phyloP scores from a whole-genome alignment of 768 basidiomycete species.

The Pisolithus microcarpus region DNA sequence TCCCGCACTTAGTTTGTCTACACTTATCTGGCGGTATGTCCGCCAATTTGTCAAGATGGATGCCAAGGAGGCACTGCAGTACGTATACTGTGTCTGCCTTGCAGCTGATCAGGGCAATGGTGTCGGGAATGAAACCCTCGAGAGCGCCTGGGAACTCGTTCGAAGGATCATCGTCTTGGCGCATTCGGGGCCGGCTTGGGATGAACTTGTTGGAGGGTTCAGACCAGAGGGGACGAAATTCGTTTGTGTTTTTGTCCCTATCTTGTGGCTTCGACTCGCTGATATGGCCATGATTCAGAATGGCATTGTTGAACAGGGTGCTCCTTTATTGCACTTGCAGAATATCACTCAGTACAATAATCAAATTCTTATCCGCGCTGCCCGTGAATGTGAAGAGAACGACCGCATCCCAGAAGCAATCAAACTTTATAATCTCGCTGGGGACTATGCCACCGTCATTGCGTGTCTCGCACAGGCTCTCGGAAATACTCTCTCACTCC shows the following conservation, averaged over 20 bases:
- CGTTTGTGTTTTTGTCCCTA: constrained; percentile 39
- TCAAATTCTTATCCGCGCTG: constrained; percentile 77
- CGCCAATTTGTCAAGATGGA: constrained; percentile 90
- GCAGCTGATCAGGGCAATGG: constrained; percentile 62
- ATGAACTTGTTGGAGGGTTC: constrained; percentile 91
- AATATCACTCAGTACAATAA: constrained; percentile 66
- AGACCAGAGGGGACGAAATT: constrained; percentile 83
- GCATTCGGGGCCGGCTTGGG: constrained; percentile 78
- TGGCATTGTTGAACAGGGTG: constrained; percentile 81
- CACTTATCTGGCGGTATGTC: constrained; percentile 87
- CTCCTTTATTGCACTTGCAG: constrained; percentile 65
- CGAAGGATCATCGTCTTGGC: constrained; percentile 73
- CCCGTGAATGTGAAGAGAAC: constrained; percentile 74
- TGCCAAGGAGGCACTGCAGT: constrained; percentile 89
- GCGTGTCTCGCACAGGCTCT: constrained; percentile 81
- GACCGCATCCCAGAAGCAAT: constrained; percentile 86
- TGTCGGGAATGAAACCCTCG: constrained; percentile 79
- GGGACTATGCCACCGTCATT: constrained; percentile 83
- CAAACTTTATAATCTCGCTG: constrained; percentile 92
- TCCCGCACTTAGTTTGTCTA: constrained; percentile 73
- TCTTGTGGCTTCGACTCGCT: constrained; percentile 1
- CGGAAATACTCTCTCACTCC: constrained; percentile 72
- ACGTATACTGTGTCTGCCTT: constrained; percentile 82
- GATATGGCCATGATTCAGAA: constrained; percentile 37
- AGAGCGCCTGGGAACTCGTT: constrained; percentile 73